phyloP scores from a whole-genome alignment of 1,284 basidiomycete genomes.

The Cutaneotrichosporon dermatis region DNA sequence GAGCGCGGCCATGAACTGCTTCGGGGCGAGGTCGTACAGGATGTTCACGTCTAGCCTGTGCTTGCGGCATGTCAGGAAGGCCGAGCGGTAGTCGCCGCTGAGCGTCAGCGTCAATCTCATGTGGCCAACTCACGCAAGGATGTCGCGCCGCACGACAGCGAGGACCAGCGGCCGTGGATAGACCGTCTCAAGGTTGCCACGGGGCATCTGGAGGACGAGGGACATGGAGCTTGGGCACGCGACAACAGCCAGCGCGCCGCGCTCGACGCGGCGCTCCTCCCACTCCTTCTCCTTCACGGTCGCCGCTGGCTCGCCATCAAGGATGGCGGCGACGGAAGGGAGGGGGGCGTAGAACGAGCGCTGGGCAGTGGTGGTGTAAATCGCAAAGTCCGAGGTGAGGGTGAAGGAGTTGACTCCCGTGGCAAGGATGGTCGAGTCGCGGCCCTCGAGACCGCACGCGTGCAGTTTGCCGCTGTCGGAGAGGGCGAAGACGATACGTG shows the following conservation, averaged over 20 bases:
- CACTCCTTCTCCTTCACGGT: slow-evolving; percentile 51
- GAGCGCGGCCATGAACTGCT: slow-evolving; percentile 63
- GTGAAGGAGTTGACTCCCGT: slow-evolving; percentile 73
- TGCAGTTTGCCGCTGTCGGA: slow-evolving; percentile 61
- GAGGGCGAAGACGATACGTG: slow-evolving; percentile 61
- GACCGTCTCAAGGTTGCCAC: slow-evolving; percentile 94
- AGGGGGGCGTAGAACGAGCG: slow-evolving; percentile 72
- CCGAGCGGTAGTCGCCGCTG: slow-evolving; percentile 64
- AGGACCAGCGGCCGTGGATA: slow-evolving; percentile 89
- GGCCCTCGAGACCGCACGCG: slow-evolving; percentile 49
- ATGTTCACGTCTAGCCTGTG: slow-evolving; percentile 89
- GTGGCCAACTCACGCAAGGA: slow-evolving; percentile 59
- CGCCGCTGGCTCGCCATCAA: slow-evolving; percentile 29
- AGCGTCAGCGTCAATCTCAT: background rate
- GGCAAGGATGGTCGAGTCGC: slow-evolving; percentile 51
- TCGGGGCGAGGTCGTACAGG: slow-evolving; percentile 72
- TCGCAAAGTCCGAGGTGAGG: slow-evolving; percentile 72
- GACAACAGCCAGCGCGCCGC: slow-evolving; percentile 79
- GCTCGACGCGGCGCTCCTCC: slow-evolving; percentile 74
- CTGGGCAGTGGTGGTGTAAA: slow-evolving; percentile 82
- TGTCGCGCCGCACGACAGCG: slow-evolving; percentile 68
- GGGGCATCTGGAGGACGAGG: slow-evolving; percentile 92
- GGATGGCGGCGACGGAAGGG: slow-evolving; percentile 33
- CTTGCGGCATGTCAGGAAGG: slow-evolving; percentile 84
- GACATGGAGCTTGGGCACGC: slow-evolving; percentile 82